Conservation (phyloP, 2,329 filamentous ascomycete species). For the Sodiomyces alkalinus region DNA sequence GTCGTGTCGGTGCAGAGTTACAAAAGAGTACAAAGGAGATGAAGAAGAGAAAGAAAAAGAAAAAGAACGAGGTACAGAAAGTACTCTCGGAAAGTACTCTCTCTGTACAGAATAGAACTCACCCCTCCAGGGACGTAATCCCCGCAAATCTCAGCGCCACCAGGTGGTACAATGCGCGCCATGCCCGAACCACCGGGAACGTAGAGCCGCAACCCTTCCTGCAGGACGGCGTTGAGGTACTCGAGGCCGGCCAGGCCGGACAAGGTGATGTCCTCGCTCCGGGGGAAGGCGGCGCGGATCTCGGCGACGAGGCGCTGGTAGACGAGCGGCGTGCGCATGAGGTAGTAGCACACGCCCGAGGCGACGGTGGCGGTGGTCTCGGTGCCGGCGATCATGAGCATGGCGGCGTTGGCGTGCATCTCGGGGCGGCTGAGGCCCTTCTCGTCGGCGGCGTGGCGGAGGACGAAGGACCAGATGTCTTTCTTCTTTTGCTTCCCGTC, state of each 20-base stretch:
- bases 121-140: constrained; percentile 15
- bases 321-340: constrained; percentile 8
- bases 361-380: constrained; percentile 9
- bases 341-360: constrained; percentile 6
- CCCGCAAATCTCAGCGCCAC: constrained; percentile 16
- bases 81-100: no score
- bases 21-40: no score
- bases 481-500: no score
- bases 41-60: no score
- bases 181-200: constrained; percentile 13
- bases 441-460: constrained; percentile 18
- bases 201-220: constrained; percentile 26
- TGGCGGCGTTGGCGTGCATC: constrained; percentile 17
- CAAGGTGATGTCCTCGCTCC: constrained; percentile 9
- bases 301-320: constrained; percentile 19
- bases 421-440: constrained; percentile 17
- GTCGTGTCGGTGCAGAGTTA: no score
- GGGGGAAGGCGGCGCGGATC: constrained; percentile 15
- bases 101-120: no score
- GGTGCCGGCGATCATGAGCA: constrained; percentile 12
- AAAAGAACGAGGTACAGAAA: no score
- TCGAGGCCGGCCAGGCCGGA: constrained; percentile 12
- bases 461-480: constrained; percentile 22
- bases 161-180: constrained; percentile 13
- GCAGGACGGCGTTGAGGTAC: constrained; percentile 21